phyloP scores from a whole-genome alignment of 352 stramenopile genomes.

The Globisporangium viniferum region DNA sequence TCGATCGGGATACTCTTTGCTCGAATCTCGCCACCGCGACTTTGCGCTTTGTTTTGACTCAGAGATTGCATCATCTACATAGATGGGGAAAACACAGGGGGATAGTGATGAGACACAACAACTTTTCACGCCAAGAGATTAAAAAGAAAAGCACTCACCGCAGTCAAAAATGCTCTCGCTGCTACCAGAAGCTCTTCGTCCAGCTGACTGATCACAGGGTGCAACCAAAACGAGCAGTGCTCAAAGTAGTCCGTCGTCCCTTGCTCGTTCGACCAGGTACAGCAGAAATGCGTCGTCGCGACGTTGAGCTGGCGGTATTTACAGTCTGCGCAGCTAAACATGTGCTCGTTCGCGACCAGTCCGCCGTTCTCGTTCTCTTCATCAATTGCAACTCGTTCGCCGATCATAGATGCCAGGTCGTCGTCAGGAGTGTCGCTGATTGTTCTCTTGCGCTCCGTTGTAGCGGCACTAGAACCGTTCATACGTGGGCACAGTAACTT shows the following conservation, averaged over 20 bases:
- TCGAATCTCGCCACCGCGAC: conserved; percentile 70
- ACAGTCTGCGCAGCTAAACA: conserved; percentile 84
- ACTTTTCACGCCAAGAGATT: not conserved
- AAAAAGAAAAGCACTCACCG: conserved; percentile 31
- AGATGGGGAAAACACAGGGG: conserved; percentile 6
- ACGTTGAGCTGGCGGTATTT: conserved; percentile 77
- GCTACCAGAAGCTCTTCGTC: conserved; percentile 84
- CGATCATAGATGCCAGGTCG: conserved; percentile 45
- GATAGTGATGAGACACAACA: conserved; percentile 2
- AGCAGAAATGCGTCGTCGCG: conserved; percentile 85
- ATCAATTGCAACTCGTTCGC: conserved; percentile 20
- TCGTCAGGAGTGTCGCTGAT: conserved; percentile 46
- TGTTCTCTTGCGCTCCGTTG: conserved; percentile 31
- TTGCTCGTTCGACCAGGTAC: conserved; percentile 88
- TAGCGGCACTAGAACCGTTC: conserved; percentile 21
- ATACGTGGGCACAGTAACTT: conserved; percentile 80
- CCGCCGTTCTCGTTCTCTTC: conserved; percentile 35
- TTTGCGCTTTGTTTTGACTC: conserved; percentile 63
- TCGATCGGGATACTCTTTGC: conserved; percentile 83
- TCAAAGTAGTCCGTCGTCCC: conserved; percentile 88
- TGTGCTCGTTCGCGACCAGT: conserved; percentile 56
- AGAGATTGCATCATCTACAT: conserved; percentile 58
- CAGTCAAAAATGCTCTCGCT: conserved; percentile 68
- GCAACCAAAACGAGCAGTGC: conserved; percentile 86
- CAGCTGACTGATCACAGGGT: conserved; percentile 79